phyloP scores from a whole-genome alignment of 208 protist genomes.

The Crithidia brevicula region DNA sequence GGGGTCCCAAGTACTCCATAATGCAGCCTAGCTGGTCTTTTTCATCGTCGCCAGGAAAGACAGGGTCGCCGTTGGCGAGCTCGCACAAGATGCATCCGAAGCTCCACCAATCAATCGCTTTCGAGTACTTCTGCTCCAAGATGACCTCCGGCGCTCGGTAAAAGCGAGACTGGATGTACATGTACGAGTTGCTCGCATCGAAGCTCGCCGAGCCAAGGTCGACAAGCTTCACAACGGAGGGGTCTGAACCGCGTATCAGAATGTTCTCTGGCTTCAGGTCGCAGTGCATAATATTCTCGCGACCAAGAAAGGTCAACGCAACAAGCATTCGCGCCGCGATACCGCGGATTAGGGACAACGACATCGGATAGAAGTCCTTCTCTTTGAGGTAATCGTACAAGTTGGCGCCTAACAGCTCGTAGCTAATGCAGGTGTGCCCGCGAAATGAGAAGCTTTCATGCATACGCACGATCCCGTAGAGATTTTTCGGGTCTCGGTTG shows the following conservation, averaged over 20 bases:
- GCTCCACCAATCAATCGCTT: slow-evolving; percentile 93
- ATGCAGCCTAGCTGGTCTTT: slow-evolving; percentile 86
- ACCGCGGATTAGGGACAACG: slow-evolving; percentile 61
- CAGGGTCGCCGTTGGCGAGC: slow-evolving; percentile 90
- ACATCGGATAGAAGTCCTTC: slow-evolving; percentile 81
- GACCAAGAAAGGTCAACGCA: slow-evolving; percentile 77
- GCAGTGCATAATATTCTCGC: slow-evolving; percentile 94
- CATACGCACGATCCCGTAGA: slow-evolving; percentile 79
- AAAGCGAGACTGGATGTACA: slow-evolving; percentile 94
- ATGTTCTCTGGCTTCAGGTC: slow-evolving; percentile 98
- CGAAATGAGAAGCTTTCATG: slow-evolving; percentile 74
- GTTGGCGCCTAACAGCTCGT: slow-evolving; percentile 73
- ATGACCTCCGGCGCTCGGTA: slow-evolving; percentile 94
- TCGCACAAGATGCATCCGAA: slow-evolving; percentile 94
- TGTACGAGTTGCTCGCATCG: slow-evolving; percentile 85
- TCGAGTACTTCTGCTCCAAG: slow-evolving; percentile 72
- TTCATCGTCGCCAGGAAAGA: slow-evolving; percentile 91
- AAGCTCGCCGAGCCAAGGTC: slow-evolving; percentile 98
- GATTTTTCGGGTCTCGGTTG: slow-evolving; percentile 56
- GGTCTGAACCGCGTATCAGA: slow-evolving; percentile 73
- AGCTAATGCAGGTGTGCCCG: slow-evolving; percentile 79
- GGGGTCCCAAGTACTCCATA: slow-evolving; percentile 89
- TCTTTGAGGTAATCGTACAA: slow-evolving; percentile 80
- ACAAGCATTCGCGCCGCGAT: slow-evolving; percentile 76
- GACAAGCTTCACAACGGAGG: slow-evolving; percentile 94